Conservation (phyloP, 805 yeast species). For the Sugiyamaella valdiviana region DNA sequence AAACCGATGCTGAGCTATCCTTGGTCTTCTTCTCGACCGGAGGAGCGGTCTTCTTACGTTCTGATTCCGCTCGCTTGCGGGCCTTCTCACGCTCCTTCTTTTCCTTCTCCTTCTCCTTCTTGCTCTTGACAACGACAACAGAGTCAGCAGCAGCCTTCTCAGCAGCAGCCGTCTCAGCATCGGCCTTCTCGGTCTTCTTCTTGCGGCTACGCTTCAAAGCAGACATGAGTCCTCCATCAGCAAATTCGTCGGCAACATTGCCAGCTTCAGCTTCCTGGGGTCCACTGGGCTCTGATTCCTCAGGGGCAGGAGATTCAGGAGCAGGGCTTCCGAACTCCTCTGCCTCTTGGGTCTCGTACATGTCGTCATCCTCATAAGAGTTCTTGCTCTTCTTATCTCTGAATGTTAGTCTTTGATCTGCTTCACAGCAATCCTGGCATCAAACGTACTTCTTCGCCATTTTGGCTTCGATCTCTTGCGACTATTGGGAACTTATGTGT, state of each 20-base stretch:
- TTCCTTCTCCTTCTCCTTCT: constrained; percentile 94
- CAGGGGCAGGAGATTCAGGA: constrained; percentile 10
- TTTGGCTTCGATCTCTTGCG: not conserved
- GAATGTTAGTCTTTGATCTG: constrained; percentile 37
- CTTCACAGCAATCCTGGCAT: constrained; percentile 77
- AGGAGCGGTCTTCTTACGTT: constrained; percentile 67
- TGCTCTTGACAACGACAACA: constrained; percentile 74
- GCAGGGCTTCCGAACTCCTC: constrained; percentile 48
- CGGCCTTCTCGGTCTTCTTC: constrained; percentile 66
- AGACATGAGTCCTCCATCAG: constrained; percentile 57
- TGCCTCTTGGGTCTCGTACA: constrained; percentile 31
- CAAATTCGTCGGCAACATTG: constrained; percentile 28
- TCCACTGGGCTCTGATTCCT: constrained; percentile 21
- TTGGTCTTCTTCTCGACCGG: constrained; percentile 46
- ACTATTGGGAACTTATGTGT: not conserved
- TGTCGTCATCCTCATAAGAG: constrained; percentile 35
- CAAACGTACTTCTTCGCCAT: constrained; percentile 59
- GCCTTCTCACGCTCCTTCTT: constrained; percentile 64
- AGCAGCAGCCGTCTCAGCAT: constrained; percentile 47
- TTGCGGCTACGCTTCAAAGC: constrained; percentile 74
- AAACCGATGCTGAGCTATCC: constrained; percentile 38
- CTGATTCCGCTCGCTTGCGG: constrained; percentile 84
- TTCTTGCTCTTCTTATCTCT: constrained; percentile 8
- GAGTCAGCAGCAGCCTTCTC: constrained; percentile 33
- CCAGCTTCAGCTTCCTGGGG: constrained; percentile 26